phyloP scores from a whole-genome alignment of 495 filamentous ascomycete genomes.

The Penicillium pulvis region DNA sequence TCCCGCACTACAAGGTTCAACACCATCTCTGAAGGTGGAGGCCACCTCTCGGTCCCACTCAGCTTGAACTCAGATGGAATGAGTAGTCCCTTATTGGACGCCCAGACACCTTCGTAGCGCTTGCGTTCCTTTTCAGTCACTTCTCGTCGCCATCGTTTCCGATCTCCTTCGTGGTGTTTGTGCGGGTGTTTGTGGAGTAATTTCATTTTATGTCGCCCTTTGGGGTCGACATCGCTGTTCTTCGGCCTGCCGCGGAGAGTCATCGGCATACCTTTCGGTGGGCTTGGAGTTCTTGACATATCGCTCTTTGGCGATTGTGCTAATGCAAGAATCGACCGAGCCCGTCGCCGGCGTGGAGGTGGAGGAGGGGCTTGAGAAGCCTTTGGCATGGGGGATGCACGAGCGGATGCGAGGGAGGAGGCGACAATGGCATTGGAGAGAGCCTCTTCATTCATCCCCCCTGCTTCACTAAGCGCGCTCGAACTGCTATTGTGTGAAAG shows the following conservation, averaged over 20 bases:
- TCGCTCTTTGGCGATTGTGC: slow-evolving; percentile 36
- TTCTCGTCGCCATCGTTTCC: slow-evolving; percentile 79
- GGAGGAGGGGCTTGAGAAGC: slow-evolving; percentile 43
- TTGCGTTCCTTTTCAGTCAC: slow-evolving; percentile 78
- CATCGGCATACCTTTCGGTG: slow-evolving; percentile 61
- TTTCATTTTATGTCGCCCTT: slow-evolving; percentile 46
- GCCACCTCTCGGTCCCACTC: slow-evolving; percentile 22
- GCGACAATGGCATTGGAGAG: slow-evolving; percentile 81
- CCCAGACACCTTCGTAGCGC: slow-evolving; percentile 97
- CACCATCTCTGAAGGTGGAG: slow-evolving; percentile 56
- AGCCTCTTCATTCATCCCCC: slow-evolving; percentile 48
- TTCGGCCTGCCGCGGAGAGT: slow-evolving; percentile 70
- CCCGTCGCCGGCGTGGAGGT: slow-evolving; percentile 52
- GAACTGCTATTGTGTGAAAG: slow-evolving; percentile 33
- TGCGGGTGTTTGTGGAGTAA: slow-evolving; percentile 70
- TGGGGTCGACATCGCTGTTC: slow-evolving; percentile 59
- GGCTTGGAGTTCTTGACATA: slow-evolving; percentile 54
- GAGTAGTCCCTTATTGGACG: slow-evolving; percentile 80
- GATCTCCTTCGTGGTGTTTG: slow-evolving; percentile 85
- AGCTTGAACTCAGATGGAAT: slow-evolving; percentile 28
- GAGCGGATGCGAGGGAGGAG: slow-evolving; percentile 76
- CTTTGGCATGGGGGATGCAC: slow-evolving; percentile 55
- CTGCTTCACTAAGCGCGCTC: slow-evolving; percentile 26
- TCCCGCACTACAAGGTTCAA: slow-evolving; percentile 81
- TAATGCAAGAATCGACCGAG: slow-evolving; percentile 43